These are phyloP conservation scores for Elongisporangium undulatum DNA, from an alignment of 352 stramenopile species.

Conservation along the genomic window DNA sequence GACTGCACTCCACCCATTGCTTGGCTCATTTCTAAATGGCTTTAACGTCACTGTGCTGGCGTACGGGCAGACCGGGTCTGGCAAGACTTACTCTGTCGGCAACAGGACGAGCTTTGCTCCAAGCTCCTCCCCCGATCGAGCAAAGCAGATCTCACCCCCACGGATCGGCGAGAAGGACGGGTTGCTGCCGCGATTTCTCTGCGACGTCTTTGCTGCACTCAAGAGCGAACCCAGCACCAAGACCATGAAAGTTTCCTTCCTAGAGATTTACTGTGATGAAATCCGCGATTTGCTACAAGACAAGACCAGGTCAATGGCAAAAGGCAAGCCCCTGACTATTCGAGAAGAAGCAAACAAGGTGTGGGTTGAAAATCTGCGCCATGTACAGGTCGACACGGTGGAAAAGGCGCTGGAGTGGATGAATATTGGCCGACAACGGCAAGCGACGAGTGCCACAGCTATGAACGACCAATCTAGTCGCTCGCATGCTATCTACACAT, in stretches of 20 bases:
- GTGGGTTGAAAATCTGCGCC: constrained; percentile 36
- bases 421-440: constrained; percentile 30
- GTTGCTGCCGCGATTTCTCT: constrained; percentile 46
- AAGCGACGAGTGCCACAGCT: constrained; percentile 35
- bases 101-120: constrained; percentile 20
- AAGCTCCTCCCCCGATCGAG: constrained; percentile 5
- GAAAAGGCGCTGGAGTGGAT: constrained; percentile 39
- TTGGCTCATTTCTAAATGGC: constrained; percentile 42
- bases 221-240: constrained; percentile 32
- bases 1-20: constrained; percentile 30
- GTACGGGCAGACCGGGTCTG: constrained; percentile 53
- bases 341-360: constrained; percentile 36
- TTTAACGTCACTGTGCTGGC: constrained; percentile 62
- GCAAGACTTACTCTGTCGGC: constrained; percentile 56
- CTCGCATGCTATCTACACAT: constrained; percentile 56
- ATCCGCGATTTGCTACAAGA: constrained; percentile 87
- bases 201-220: constrained; percentile 36
- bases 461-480: constrained; percentile 60
- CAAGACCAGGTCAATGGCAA: neutral
- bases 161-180: constrained; percentile 24
- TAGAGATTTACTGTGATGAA: constrained; percentile 95
- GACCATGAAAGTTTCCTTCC: constrained; percentile 42
- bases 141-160: constrained; percentile 1
- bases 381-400: constrained; percentile 28
- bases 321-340: constrained; percentile 21